phyloP scores from a whole-genome alignment of 2,329 filamentous ascomycete genomes.

The Fusarium pilosicola region DNA sequence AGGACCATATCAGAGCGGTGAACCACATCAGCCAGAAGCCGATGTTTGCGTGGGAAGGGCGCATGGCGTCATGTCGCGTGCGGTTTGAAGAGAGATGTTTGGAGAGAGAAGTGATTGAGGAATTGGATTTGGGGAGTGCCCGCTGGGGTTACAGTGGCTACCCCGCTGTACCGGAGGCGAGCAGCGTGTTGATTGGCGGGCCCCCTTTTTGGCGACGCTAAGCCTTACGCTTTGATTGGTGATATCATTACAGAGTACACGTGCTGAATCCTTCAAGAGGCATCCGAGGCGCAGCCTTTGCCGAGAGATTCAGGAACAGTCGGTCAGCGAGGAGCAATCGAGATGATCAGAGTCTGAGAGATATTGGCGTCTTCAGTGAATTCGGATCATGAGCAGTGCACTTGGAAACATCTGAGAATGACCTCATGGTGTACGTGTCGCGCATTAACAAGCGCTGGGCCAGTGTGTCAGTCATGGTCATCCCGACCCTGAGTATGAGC shows the following conservation, averaged over 20 bases:
- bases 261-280: background rate
- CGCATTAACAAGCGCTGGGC: background rate
- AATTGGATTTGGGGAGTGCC: background rate
- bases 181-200: background rate
- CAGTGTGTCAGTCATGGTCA: rapidly evolving
- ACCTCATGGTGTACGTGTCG: rapidly evolving
- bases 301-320: background rate
- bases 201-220: background rate
- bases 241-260: background rate
- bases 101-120: background rate
- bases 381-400: rapidly evolving
- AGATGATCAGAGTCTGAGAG: rapidly evolving
- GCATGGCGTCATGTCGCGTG: slow-evolving; percentile 37
- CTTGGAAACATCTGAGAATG: background rate
- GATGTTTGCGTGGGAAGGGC: slow-evolving; percentile 45
- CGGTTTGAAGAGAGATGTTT: background rate
- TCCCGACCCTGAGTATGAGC: background rate
- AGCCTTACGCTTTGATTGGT: slow-evolving; percentile 8
- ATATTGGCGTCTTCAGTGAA: rapidly evolving
- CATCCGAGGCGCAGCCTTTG: background rate
- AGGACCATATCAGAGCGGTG: slow-evolving; percentile 42
- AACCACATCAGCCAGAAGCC: slow-evolving; percentile 48
- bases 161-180: background rate
- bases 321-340: rapidly evolving
- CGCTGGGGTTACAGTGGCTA: background rate